Conservation (phyloP, 306 rosid genomes). For the Sophora flavescens region DNA sequence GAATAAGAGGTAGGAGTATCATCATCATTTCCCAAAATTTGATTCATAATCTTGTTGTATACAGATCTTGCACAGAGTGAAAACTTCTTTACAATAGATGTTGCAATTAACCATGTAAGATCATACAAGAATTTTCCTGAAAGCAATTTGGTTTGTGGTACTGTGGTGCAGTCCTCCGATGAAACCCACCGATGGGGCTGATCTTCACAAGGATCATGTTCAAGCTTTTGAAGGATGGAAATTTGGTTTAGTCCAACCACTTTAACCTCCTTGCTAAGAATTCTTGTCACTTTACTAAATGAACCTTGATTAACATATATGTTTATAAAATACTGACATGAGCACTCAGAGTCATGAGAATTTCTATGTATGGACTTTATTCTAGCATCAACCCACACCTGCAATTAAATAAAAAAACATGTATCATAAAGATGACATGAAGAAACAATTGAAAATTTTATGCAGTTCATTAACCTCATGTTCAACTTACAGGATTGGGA, state of each 20-base stretch:
- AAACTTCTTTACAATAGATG: too few relatives aligned
- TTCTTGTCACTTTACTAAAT: constrained; percentile 74
- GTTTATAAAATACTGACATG: constrained; percentile 76
- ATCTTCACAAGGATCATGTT: constrained; percentile 53
- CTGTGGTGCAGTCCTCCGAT: too few relatives aligned
- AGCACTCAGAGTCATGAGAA: constrained; percentile 75
- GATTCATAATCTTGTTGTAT: too few relatives aligned
- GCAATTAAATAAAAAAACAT: constrained; percentile 12
- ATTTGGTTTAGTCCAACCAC: constrained; percentile 65
- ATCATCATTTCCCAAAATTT: too few relatives aligned
- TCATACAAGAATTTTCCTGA: too few relatives aligned
- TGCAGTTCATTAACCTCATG: constrained; percentile 5
- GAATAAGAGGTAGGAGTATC: too few relatives aligned
- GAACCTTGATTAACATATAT: constrained; percentile 77
- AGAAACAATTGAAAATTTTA: constrained; percentile 6
- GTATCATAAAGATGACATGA: constrained; percentile 9
- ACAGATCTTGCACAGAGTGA: too few relatives aligned
- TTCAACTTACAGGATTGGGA: not conserved
- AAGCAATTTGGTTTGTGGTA: too few relatives aligned
- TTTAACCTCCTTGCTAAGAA: constrained; percentile 61
- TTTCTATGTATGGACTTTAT: constrained; percentile 84
- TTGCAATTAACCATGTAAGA: too few relatives aligned
- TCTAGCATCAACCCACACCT: constrained; percentile 86
- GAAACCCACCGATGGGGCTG: constrained; percentile 65
- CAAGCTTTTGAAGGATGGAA: constrained; percentile 75